phyloP scores from a whole-genome alignment of 805 yeast species.

The Pichia occidentalis region DNA sequence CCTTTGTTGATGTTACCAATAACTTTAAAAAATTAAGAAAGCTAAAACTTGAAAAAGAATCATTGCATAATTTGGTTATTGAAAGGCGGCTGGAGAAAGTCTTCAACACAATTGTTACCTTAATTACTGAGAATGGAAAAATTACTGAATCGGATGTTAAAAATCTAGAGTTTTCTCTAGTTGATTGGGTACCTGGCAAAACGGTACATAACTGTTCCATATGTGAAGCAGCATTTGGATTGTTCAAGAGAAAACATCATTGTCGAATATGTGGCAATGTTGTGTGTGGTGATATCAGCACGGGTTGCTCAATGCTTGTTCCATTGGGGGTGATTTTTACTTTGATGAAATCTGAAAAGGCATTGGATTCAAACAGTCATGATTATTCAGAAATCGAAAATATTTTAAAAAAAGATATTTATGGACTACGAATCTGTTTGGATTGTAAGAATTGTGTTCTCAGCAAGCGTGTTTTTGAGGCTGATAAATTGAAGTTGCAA shows the following conservation, averaged over 20 bases:
- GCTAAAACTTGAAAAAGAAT: conserved; percentile 33
- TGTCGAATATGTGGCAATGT: conserved; percentile 83
- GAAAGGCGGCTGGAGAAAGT: conserved; percentile 39
- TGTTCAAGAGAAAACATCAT: conserved; percentile 68
- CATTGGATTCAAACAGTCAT: not conserved
- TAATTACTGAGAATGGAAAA: conserved; percentile 12
- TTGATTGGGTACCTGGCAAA: conserved; percentile 60
- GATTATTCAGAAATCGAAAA: conserved; percentile 10
- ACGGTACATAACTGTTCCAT: conserved; percentile 49
- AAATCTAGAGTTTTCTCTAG: conserved; percentile 41
- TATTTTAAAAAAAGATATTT: conserved; percentile 15
- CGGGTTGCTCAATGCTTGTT: conserved; percentile 69
- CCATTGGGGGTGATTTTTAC: conserved; percentile 40
- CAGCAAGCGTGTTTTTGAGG: conserved; percentile 42
- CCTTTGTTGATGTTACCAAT: conserved; percentile 13
- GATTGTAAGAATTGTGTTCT: conserved; percentile 61
- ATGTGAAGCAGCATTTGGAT: conserved; percentile 53
- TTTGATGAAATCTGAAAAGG: conserved; percentile 24
- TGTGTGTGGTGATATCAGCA: conserved; percentile 62
- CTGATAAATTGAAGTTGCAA: conserved; percentile 31
- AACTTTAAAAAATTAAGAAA: conserved; percentile 34
- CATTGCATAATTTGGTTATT: conserved; percentile 33
- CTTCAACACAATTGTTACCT: conserved; percentile 53
- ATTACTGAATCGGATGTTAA: conserved; percentile 15
- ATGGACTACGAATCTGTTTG: conserved; percentile 55